Evolutionary conservation across 1,139 yeast genomes (phyloP).

Genomic region (Lodderomyces pseudojiufengensis): DNA sequence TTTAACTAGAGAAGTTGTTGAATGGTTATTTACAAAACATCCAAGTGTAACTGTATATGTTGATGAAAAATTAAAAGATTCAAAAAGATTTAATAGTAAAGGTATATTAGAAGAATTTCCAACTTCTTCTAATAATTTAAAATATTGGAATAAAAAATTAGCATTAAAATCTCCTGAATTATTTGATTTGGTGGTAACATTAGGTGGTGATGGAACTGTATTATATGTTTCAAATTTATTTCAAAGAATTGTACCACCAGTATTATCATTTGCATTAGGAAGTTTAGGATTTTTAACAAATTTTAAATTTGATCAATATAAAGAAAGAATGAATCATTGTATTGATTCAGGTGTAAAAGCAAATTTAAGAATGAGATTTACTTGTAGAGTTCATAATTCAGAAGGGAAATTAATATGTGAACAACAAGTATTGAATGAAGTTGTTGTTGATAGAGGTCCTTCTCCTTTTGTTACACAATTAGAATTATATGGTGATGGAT

Average conservation of each 20-base stretch:
- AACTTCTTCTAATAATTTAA: conserved; percentile 39
- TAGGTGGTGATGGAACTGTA: conserved; percentile 93
- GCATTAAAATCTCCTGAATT: conserved; percentile 54
- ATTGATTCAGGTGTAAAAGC: conserved; percentile 71
- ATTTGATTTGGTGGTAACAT: conserved; percentile 73
- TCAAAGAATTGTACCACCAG: conserved; percentile 83
- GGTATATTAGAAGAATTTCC: conserved; percentile 40
- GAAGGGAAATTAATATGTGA: conserved; percentile 62
- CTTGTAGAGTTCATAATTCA: conserved; percentile 59
- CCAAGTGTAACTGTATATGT: conserved; percentile 62
- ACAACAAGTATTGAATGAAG: conserved; percentile 78
- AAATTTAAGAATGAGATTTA: conserved; percentile 75
- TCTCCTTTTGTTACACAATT: conserved; percentile 82
- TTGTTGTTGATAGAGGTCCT: conserved; percentile 86
- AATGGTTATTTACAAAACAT: conserved; percentile 57
- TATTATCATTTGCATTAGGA: conserved; percentile 77
- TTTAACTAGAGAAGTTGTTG: conserved; percentile 72
- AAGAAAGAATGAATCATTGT: conserved; percentile 51
- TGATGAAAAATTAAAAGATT: conserved; percentile 57
- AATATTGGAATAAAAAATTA: conserved; percentile 65
- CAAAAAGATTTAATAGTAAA: conserved; percentile 58
- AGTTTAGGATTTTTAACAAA: conserved; percentile 80
- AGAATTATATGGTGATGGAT: conserved; percentile 79
- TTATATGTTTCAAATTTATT: conserved; percentile 74
- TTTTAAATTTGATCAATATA: conserved; percentile 68